Conservation (phyloP, 257 asterid species). For the Solanum ossicruentum region DNA sequence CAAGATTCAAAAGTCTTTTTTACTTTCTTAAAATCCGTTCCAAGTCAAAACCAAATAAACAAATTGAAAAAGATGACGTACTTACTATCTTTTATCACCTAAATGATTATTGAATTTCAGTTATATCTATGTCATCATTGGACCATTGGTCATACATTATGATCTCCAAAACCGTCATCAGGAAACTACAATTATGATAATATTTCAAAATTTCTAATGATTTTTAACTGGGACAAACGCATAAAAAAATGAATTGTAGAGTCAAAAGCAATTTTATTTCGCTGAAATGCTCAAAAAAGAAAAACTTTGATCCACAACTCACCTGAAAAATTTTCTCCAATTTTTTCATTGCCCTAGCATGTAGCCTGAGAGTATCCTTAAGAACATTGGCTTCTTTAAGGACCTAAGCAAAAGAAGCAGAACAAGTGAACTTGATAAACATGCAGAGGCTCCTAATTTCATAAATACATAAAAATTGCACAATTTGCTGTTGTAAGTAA, state of each 20-base stretch:
- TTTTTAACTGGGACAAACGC: too few relatives aligned
- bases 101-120: not conserved
- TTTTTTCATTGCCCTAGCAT: slow-evolving; percentile 59
- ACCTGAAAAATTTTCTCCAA: slow-evolving; percentile 72
- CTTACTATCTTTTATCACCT: not conserved
- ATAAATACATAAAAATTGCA: not conserved
- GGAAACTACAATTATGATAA: not conserved
- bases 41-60: not conserved
- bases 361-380: slow-evolving; percentile 46
- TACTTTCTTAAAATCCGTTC: too few relatives aligned
- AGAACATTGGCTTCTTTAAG: slow-evolving; percentile 38
- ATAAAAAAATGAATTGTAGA: not conserved
- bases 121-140: not conserved
- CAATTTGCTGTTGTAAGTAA: not conserved
- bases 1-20: too few relatives aligned
- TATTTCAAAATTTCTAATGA: not conserved
- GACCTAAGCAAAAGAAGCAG: slow-evolving; percentile 29
- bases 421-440: not conserved
- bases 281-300: not conserved
- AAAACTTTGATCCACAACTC: not conserved
- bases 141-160: not conserved
- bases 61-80: not conserved
- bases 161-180: not conserved
- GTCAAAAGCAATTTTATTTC: not conserved
- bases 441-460: not conserved